Base-by-base conservation (phyloP, 2,329 filamentous ascomycete genomes). In the Monilinia vaccinii-corymbosi region DNA sequence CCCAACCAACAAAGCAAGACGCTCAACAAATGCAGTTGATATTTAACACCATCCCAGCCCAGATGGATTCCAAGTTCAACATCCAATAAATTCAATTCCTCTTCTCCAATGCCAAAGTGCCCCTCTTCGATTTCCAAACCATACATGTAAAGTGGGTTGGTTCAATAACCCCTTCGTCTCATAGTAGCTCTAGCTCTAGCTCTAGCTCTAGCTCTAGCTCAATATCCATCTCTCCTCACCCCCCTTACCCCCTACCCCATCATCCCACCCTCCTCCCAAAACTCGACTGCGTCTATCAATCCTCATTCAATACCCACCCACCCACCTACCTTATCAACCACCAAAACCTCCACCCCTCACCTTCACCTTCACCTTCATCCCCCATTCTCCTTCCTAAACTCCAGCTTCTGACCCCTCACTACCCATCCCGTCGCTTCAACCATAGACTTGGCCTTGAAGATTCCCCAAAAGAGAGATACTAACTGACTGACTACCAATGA, bases 331-430 rank as follows among this genome's bases (percentile, higher is more conserved):
- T 71, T 9, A 60, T 64, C 45, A 47, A 70, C 66, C 72, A 77
- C 16, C 80, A 81, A 60, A 78, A 81, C 1, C 73, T 84, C 11
- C 73, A 73, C 25, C 78, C 75, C 0, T 82, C 80, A 0, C 74
- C 81, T 21, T 73, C 75, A 23, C 78, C 75, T 0, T 82, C 80
- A 0, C 74, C 81, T 21, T 73, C 75, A 23, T 76, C 76, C 57
- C 79, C 79, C 10, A 73, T 76, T n/a, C 70, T 81, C 16, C 79
- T 82, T 40, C 78, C 79, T 7, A 79, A 80, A n/a, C n/a, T n/a
- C n/a, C n/a, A 16, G 77, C 75, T 10, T 79, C 80, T 0, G 76
- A 78, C 0, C 70, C 76, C 42, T 69, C 79, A 1, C 71, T n/a
- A n/a, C n/a, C n/a, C n/a, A n/a, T n/a, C n/a, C 76, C 0, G 79